Base-by-base conservation (phyloP, 1,284 basidiomycete species). In the Sanghuangporus baumii region DNA sequence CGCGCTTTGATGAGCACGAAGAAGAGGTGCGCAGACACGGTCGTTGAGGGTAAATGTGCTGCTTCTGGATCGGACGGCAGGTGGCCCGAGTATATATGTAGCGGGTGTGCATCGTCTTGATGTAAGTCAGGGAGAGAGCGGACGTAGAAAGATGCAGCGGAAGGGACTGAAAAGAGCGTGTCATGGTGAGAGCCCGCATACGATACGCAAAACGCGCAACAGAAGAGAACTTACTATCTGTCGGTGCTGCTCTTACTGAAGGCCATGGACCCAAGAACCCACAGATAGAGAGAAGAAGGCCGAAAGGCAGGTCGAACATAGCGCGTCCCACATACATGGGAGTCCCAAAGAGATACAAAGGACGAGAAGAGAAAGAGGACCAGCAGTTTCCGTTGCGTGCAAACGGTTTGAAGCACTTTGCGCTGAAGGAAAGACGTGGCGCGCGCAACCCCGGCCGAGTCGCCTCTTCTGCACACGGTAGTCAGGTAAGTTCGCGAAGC, bases 1-100 rank as follows among this genome's bases (percentile, higher is more conserved):
- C 95, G 82, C 36, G 95, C 94, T 74, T 95, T 93, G 40, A 94
- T 81, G 75, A 98, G 83, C 65, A 97, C 86, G 73, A 99, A 99
- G 78, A 89, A 96, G 16, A 95, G 74, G 72, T 96, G 92, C 0
- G 93, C 81, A 37, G 87, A 86, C 55, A 91, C 79, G 64, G 86
- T 83, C 26, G 79, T 84, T 14, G 74, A 69, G 5, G 80, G 74
- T 37, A 80, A 76, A 23, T 73, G 73, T 8, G 78, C 65, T 9
- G 76, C 80, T 69, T 86, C 79, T 7, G 93, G 90, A 75, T 95
- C 93, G 1, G 92, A 89, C 16, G 89, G 79, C 31, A 96, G 76
- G 71, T 91, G 87, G 0, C 93, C 93, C 6, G 93, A 88, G 68
- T 88, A 94, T 67, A 96, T 82, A 65, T 85, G 85, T 47, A 96